Base-by-base conservation (phyloP, 2,329 filamentous ascomycete genomes). In the Curvularia hawaiiensis region DNA sequence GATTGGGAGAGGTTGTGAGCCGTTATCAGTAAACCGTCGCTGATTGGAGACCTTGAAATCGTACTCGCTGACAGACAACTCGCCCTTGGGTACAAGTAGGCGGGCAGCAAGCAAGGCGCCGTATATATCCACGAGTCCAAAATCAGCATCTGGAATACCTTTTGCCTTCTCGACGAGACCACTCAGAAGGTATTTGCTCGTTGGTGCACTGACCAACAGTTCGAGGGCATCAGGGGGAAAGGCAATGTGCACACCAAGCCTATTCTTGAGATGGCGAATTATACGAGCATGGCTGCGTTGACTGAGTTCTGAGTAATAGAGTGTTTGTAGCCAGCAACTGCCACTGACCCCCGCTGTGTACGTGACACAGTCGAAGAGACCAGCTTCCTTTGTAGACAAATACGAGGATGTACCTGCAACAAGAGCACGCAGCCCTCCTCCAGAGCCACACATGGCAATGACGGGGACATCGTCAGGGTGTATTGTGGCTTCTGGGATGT, bases 311-410 rank as follows among this genome's bases (percentile, higher is more conserved):
- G 91, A 94, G 70, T 95, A 88, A 72, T 91, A 97, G 4, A 99
- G 82, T 0, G 90, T 83, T 74, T 98, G 94, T 6, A 98, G 83
- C 95, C 95, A 99, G 75, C 95, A 98, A 62, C 91, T 96, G 0
- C 95, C 95, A 72, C 92, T 97, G 48, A 99, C 95, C 1, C 95
- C 95, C 5, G 94, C 92, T 0, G 92, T 96, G 71, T 99, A 99
- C 1, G 93, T 98, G 11, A 91, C 85, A 73, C 95, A 98, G 76
- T 97, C 93, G 73, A 97, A 96, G 0, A 99, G 80, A 0, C 95
- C 95, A 56, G 90, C 90, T 73, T 97, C 90, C 58, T 92, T 87
- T 0, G 92, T 85, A 3, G 92, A 93, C 10, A 95, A 81, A 60
- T 96, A 88, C 0, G 93, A 97, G 0, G 94, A 93, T 0, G 92